Conservation (phyloP, 2,329 filamentous ascomycete genomes). For the Fusarium haematococcum region DNA sequence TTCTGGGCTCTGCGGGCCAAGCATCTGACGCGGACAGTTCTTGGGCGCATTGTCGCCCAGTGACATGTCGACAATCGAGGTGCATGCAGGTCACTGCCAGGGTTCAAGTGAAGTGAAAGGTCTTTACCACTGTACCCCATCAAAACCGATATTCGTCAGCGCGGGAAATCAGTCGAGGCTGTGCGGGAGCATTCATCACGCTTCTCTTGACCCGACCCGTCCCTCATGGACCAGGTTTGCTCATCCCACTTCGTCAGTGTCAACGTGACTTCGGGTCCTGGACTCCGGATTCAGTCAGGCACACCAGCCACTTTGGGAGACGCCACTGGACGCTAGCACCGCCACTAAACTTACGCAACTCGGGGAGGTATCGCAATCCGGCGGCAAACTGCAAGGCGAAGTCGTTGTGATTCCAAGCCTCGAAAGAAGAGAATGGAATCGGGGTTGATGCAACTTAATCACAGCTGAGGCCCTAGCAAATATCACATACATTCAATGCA, state of each 20-base stretch:
- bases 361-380: conserved; percentile 3
- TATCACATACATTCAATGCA: background rate
- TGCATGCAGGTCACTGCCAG: background rate
- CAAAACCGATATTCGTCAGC: background rate
- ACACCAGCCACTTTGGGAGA: conserved; percentile 29
- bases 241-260: background rate
- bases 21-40: conserved; percentile 3
- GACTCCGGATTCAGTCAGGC: conserved; percentile 19
- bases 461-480: background rate
- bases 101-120: background rate
- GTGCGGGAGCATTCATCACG: conserved; percentile 3
- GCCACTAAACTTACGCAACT: conserved; percentile 34
- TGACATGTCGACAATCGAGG: background rate
- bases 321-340: conserved; percentile 29
- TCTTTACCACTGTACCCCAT: background rate
- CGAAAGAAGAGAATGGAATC: background rate
- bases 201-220: background rate
- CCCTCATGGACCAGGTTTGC: conserved; percentile 11
- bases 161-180: conserved; percentile 8
- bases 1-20: conserved; percentile 6
- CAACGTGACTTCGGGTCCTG: conserved; percentile 1
- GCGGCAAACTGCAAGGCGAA: background rate
- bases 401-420: background rate
- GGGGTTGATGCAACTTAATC: background rate
- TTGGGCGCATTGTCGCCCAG: background rate